Conservation (phyloP, 495 filamentous ascomycete genomes). For the Aspergillus leporis region DNA sequence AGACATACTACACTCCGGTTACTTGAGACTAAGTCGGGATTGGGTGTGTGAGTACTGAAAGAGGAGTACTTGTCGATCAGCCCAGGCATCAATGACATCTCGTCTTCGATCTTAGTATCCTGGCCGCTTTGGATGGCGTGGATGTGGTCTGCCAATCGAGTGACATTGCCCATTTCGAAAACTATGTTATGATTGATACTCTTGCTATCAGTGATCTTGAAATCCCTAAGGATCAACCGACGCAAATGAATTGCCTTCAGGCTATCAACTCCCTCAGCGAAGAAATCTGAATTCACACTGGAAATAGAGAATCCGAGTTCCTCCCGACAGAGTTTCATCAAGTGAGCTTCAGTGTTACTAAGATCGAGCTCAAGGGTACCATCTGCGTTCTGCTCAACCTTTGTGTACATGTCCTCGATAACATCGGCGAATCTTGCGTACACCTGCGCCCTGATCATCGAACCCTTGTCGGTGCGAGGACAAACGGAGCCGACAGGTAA, state of each 20-base stretch:
- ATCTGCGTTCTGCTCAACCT: constrained; percentile 24
- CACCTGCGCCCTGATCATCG: constrained; percentile 56
- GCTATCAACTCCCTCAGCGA: constrained; percentile 59
- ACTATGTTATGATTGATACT: constrained; percentile 47
- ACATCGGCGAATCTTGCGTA: constrained; percentile 46
- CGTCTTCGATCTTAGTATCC: constrained; percentile 22
- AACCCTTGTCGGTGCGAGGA: constrained; percentile 56
- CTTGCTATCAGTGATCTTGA: constrained; percentile 34
- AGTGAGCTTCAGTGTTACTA: constrained; percentile 38
- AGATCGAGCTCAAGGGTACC: constrained; percentile 38
- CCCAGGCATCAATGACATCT: constrained; percentile 38
- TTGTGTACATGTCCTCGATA: constrained; percentile 51
- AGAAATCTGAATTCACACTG: constrained; percentile 49
- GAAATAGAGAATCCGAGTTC: constrained; percentile 42
- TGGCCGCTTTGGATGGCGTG: constrained; percentile 40
- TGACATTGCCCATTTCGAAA: constrained; percentile 51
- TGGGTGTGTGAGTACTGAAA: constrained; percentile 41
- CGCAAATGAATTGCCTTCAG: constrained; percentile 60
- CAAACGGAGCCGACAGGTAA: constrained; percentile 44
- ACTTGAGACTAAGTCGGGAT: constrained; percentile 17
- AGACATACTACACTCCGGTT: constrained; percentile 43
- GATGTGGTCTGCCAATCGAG: constrained; percentile 47
- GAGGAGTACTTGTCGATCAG: constrained; percentile 52
- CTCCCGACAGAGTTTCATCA: constrained; percentile 42
- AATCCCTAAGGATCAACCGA: constrained; percentile 47